These are phyloP conservation scores for Diaporthe vexans DNA, from an alignment of 2,329 filamentous ascomycete genomes.

Conservation along the genomic window DNA sequence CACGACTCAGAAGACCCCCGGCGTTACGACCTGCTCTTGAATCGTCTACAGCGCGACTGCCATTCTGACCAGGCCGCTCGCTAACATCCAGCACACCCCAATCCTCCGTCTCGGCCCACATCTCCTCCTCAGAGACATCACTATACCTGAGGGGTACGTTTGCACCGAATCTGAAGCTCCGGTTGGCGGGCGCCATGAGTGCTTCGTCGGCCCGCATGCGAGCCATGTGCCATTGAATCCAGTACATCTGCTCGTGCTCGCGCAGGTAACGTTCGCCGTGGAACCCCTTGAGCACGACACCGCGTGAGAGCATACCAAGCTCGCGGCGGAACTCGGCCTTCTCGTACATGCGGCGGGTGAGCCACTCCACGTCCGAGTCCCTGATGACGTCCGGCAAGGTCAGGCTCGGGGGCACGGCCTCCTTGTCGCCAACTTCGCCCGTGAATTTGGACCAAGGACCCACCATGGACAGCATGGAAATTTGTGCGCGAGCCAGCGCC, in stretches of 20 bases:
- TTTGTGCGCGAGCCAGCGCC: constrained; percentile 72
- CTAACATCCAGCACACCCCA: constrained; percentile 43
- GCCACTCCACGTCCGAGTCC: constrained; percentile 63
- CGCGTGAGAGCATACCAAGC: constrained; percentile 70
- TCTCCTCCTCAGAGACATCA: constrained; percentile 44
- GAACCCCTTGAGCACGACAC: constrained; percentile 72
- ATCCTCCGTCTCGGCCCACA: constrained; percentile 43
- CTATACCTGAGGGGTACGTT: constrained; percentile 43
- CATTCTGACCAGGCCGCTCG: constrained; percentile 30
- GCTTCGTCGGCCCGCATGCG: constrained; percentile 46
- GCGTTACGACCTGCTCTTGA: constrained; percentile 2
- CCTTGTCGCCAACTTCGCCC: constrained; percentile 59
- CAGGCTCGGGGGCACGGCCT: constrained; percentile 50
- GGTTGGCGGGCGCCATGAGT: constrained; percentile 39
- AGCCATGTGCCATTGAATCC: constrained; percentile 58
- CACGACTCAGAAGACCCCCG: constrained; percentile 12
- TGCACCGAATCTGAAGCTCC: constrained; percentile 45
- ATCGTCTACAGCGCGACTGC: constrained; percentile 15
- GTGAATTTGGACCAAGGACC: constrained; percentile 73
- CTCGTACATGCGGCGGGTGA: constrained; percentile 72
- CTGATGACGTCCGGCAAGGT: constrained; percentile 56
- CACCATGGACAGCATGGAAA: constrained; percentile 72
- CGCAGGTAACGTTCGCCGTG: constrained; percentile 71
- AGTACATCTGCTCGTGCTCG: constrained; percentile 74
- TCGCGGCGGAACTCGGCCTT: constrained; percentile 68